phyloP scores from a whole-genome alignment of 192 early-diverging fungal species.

The Umbelopsis vinacea region DNA sequence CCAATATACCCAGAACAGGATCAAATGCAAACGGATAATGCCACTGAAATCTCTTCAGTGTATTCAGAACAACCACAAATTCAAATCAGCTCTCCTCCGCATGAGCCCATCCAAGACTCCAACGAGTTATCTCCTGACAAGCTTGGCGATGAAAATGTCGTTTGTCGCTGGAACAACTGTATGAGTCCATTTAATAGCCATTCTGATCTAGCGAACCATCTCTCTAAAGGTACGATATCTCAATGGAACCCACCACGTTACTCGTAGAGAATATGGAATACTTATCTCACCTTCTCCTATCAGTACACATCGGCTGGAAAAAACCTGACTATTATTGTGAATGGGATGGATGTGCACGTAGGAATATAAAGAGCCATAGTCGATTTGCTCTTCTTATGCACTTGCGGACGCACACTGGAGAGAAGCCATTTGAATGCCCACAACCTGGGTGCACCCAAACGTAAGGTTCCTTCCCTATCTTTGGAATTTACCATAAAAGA shows the following conservation, averaged over 20 bases:
- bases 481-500: background rate
- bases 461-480: slow-evolving; percentile 22
- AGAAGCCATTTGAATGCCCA: slow-evolving; percentile 61
- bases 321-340: slow-evolving; percentile 58
- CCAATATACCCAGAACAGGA: slow-evolving; percentile 17
- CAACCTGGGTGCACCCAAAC: slow-evolving; percentile 31
- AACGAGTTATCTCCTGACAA: background rate
- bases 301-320: slow-evolving; percentile 63
- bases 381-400: slow-evolving; percentile 65
- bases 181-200: slow-evolving; percentile 37
- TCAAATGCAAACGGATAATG: background rate
- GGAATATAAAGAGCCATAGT: slow-evolving; percentile 53
- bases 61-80: background rate
- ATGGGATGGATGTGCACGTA: slow-evolving; percentile 57
- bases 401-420: slow-evolving; percentile 61
- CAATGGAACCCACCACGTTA: background rate
- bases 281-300: background rate
- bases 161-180: slow-evolving; percentile 55
- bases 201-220: slow-evolving; percentile 41
- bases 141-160: background rate
- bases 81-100: slow-evolving; percentile 2
- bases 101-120: background rate
- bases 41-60: background rate
- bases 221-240: slow-evolving; percentile 46
- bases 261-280: background rate